phyloP scores from a whole-genome alignment of 495 filamentous ascomycete species.

The Annulohypoxylon moriforme region DNA sequence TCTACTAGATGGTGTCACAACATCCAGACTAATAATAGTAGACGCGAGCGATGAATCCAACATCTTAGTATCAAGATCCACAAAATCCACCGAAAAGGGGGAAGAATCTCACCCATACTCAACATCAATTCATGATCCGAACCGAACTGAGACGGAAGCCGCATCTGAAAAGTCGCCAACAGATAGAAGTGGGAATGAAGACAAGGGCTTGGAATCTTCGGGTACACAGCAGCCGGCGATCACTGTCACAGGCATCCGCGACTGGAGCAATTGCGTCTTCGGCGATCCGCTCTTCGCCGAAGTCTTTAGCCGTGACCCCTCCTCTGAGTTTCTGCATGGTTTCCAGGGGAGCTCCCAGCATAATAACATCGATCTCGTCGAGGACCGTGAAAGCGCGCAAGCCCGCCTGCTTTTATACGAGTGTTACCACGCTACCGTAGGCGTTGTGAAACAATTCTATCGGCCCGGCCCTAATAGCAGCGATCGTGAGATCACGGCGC shows the following conservation, averaged over 20 bases:
- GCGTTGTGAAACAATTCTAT: constrained; percentile 62
- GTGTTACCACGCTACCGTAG: constrained; percentile 59
- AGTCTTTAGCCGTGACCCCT: constrained; percentile 59
- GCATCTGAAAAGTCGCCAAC: not conserved
- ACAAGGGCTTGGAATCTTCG: not conserved
- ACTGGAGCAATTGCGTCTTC: constrained; percentile 67
- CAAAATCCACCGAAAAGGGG: constrained; percentile 9
- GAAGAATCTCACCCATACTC: constrained; percentile 7
- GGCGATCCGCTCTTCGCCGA: constrained; percentile 68
- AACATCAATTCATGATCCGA: constrained; percentile 3
- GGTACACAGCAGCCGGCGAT: constrained; percentile 19
- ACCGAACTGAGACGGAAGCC: not conserved
- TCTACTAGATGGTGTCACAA: constrained; percentile 53
- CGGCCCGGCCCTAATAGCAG: constrained; percentile 57
- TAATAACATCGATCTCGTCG: constrained; percentile 46
- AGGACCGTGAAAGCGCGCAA: constrained; percentile 49
- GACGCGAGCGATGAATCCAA: constrained; percentile 51
- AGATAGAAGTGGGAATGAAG: constrained; percentile 1
- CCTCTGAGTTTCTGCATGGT: constrained; percentile 57
- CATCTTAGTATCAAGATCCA: constrained; percentile 45
- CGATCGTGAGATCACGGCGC: constrained; percentile 57
- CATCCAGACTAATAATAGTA: constrained; percentile 52
- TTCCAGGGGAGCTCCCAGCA: constrained; percentile 27
- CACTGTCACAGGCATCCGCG: constrained; percentile 50
- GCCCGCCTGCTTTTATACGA: constrained; percentile 60